Evolutionary conservation across 1,284 basidiomycete species (phyloP).

Genomic region (Heterobasidion parviporum): DNA sequence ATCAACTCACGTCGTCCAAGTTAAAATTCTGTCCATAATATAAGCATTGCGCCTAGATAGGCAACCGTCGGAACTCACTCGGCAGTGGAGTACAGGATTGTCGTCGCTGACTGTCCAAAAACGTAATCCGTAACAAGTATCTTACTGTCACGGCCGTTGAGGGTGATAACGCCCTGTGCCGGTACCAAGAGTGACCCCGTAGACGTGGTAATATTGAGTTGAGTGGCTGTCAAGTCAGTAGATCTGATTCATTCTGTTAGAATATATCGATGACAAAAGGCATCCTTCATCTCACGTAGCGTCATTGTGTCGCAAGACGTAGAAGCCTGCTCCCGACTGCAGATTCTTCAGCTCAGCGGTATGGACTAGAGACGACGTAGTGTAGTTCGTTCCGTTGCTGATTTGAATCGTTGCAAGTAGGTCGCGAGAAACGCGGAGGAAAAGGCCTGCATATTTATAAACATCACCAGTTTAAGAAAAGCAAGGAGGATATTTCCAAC

Average conservation of each 20-base stretch:
- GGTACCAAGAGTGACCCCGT: conserved; percentile 31
- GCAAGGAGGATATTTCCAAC: neutral
- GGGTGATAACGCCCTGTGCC: conserved; percentile 26
- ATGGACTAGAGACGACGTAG: conserved; percentile 33
- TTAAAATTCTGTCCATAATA: neutral
- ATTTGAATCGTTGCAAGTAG: conserved; percentile 30
- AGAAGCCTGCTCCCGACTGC: conserved; percentile 39
- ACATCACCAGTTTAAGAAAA: neutral
- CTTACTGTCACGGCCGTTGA: conserved; percentile 40
- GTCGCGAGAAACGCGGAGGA: conserved; percentile 40
- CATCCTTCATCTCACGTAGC: conserved; percentile 26
- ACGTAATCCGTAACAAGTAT: conserved; percentile 41
- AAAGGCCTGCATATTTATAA: conserved; percentile 25
- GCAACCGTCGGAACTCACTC: neutral
- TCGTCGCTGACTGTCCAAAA: conserved; percentile 28
- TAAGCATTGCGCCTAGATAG: neutral
- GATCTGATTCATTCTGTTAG: conserved; percentile 20
- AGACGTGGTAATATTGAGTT: conserved; percentile 33
- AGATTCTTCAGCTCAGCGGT: conserved; percentile 40
- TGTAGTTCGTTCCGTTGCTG: conserved; percentile 38
- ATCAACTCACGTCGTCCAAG: neutral
- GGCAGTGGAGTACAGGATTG: conserved; percentile 12
- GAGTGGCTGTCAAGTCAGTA: conserved; percentile 28
- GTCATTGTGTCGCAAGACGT: conserved; percentile 39
- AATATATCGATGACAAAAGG: neutral